Percentiles rank a stretch among this genome's conserved stretches.
These are phyloP conservation scores for Saccharomycopsis hybrid DNA, from an alignment of 1,139 yeast species.

Conservation along the genomic window DNA sequence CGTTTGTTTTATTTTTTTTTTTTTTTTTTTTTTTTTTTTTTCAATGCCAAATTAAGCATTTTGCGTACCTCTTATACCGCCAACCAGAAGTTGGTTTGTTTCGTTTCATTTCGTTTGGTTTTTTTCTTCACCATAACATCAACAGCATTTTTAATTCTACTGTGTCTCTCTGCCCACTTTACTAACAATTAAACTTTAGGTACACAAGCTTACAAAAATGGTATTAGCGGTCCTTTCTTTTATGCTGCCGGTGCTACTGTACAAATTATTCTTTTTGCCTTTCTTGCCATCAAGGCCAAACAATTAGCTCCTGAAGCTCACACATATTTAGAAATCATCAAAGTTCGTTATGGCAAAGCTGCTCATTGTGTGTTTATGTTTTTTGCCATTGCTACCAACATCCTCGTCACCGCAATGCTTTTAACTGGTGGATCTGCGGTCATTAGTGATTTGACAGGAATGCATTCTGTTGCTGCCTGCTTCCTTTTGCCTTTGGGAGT, in stretches of 20 bases:
- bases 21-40: too few species aligned
- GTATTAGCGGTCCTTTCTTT: slow-evolving; percentile 68
- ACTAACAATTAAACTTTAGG: slow-evolving; percentile 25
- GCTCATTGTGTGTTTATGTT: slow-evolving; percentile 67
- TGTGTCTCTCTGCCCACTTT: too few species aligned
- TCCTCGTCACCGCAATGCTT: slow-evolving; percentile 82
- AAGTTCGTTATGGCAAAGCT: slow-evolving; percentile 58
- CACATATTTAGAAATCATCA: slow-evolving; percentile 40
- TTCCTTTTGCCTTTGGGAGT: slow-evolving; percentile 80
- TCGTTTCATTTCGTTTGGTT: too few species aligned
- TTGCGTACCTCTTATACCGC: too few species aligned
- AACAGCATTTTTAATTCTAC: too few species aligned
- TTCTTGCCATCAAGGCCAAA: slow-evolving; percentile 38
- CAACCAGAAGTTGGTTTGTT: too few species aligned
- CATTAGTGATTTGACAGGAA: slow-evolving; percentile 70
- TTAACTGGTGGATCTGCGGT: slow-evolving; percentile 84
- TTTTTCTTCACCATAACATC: too few species aligned
- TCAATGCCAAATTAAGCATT: too few species aligned
- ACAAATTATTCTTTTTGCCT: slow-evolving; percentile 36
- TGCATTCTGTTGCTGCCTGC: slow-evolving; percentile 76
- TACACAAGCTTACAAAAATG: slow-evolving; percentile 71
- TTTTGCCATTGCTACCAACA: slow-evolving; percentile 81
- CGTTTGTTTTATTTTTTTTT: too few species aligned
- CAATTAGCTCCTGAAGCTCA: slow-evolving; percentile 40
- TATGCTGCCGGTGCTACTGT: slow-evolving; percentile 68